These are phyloP conservation scores for Pythium oligandrum DNA, from an alignment of 352 stramenopile species.

Conservation along the genomic window DNA sequence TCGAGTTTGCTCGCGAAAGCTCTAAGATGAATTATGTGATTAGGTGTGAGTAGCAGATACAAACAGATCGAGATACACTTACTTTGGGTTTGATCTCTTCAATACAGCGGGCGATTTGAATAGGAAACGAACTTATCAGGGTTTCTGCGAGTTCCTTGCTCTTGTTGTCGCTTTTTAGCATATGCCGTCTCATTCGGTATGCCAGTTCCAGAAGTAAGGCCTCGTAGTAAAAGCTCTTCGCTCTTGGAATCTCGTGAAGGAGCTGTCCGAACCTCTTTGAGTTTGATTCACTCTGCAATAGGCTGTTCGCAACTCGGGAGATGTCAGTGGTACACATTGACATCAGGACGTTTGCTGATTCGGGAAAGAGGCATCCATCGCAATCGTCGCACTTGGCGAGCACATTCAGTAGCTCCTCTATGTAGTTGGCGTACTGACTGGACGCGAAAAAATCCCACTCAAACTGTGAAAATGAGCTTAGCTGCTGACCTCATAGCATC, in stretches of 20 bases:
- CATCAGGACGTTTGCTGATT: conserved; percentile 27
- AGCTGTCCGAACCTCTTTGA: conserved; percentile 7
- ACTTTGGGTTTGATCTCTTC: conserved; percentile 25
- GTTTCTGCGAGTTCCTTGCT: background rate
- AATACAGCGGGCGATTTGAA: conserved; percentile 12
- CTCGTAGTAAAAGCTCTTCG: conserved; percentile 31
- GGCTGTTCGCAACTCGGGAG: conserved; percentile 6
- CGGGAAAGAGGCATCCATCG: conserved; percentile 16
- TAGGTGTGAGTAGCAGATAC: background rate
- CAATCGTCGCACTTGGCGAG: conserved; percentile 21
- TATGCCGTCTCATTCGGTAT: conserved; percentile 23
- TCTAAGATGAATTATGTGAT: conserved; percentile 8
- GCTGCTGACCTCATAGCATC: too few relatives aligned
- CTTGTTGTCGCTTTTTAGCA: conserved; percentile 14
- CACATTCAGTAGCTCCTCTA: conserved; percentile 24
- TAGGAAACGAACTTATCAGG: conserved; percentile 15
- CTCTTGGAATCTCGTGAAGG: conserved; percentile 19
- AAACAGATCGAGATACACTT: background rate
- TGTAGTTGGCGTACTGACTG: conserved; percentile 12
- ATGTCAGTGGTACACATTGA: conserved; percentile 30
- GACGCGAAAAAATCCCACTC: conserved; percentile 37
- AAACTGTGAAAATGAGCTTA: conserved; percentile 16
- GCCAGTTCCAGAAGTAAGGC: conserved; percentile 28
- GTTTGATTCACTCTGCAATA: conserved; percentile 7
- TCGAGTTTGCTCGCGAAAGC: conserved; percentile 27